Evolutionary conservation across 2,329 filamentous ascomycete species (phyloP), one percentile per base, ranked within the genome.

Genomic region (Bipolaris oryzae): DNA sequence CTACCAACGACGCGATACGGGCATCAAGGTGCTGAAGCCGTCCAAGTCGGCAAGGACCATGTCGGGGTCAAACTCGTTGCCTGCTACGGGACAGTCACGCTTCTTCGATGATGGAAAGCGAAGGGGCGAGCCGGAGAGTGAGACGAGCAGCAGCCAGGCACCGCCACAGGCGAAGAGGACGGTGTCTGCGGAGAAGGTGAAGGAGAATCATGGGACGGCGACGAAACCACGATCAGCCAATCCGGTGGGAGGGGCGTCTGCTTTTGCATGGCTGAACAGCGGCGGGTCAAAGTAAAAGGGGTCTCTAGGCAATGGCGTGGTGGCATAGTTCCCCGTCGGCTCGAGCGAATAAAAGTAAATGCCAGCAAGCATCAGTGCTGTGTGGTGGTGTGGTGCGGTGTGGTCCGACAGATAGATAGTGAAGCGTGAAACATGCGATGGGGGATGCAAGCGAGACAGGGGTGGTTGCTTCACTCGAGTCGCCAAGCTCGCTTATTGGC

Each of bases 11-110:
- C 88, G 62, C 77, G 86, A 71, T 81, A 85, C 89, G 47, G 88
- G 87, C 48, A 98, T 98, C 89, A 98, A 96, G 79, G 89, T 97
- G 1, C 81, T 98, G 50, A 92, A 92, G 70, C 88, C 94, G 1
- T 84, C 83, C 53, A 95, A 92, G 73, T 82, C 87, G 5, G 77
- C 79, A 23, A 84, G 88, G 13, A 77, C 78, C 1, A 62, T 78
- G 3, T 81, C 81, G 7, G 63, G 66, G 2, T 69, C 66, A 10
- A 61, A 58, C 13, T 57, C 64, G n/a, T 64, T 68, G 20, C 67
- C 71, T 7, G 64, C 65, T 5, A 60, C 67, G 15, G 71, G 73
- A 7, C 78, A 78, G 62, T 81, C 79, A 25, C 73, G 80, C 25
- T 82, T 80, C 69, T 83, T 82, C 55, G 80, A 82, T 55, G 80